Percentiles rank a stretch among this genome's conserved stretches.
Evolutionary conservation across 1,139 yeast species (phyloP).

Genomic region (Candida sanyaensis): DNA sequence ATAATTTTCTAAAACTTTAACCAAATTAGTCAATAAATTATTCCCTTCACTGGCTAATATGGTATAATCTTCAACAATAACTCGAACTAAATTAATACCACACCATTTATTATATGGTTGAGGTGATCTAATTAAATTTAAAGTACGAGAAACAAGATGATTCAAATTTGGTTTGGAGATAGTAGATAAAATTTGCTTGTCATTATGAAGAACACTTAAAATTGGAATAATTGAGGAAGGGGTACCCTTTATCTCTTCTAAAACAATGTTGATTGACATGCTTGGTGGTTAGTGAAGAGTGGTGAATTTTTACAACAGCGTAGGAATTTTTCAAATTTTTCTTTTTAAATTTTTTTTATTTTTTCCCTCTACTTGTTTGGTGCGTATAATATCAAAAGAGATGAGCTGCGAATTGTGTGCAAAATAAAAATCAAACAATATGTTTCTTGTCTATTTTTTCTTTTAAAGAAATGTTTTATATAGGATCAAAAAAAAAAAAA

Average conservation of each 20-base stretch:
- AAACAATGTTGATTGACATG: constrained; percentile 33
- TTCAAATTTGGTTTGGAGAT: constrained; percentile 55
- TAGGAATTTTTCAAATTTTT: background rate
- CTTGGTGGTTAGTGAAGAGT: constrained; percentile 9
- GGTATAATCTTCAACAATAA: constrained; percentile 52
- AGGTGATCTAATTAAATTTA: constrained; percentile 55
- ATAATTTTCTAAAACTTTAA: constrained; percentile 57
- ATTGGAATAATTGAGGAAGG: constrained; percentile 40
- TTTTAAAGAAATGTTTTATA: background rate
- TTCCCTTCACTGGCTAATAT: constrained; percentile 62
- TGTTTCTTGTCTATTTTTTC: background rate
- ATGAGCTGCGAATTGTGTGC: constrained; percentile 1
- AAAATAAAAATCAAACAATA: background rate
- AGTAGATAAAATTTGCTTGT: constrained; percentile 32
- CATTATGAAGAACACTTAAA: constrained; percentile 29
- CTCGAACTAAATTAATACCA: constrained; percentile 57
- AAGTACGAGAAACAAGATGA: constrained; percentile 56
- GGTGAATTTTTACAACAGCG: background rate
- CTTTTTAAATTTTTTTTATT: background rate
- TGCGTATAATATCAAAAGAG: background rate
- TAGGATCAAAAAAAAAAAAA: background rate
- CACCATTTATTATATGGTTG: constrained; percentile 58
- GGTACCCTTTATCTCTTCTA: constrained; percentile 35
- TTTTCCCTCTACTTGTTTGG: background rate
- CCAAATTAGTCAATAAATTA: constrained; percentile 53